A percentile compares a stretch with the other conserved stretches of the same genome.
Conservation (phyloP, 2,329 filamentous ascomycete species). For the Sarocladium oryzae region DNA sequence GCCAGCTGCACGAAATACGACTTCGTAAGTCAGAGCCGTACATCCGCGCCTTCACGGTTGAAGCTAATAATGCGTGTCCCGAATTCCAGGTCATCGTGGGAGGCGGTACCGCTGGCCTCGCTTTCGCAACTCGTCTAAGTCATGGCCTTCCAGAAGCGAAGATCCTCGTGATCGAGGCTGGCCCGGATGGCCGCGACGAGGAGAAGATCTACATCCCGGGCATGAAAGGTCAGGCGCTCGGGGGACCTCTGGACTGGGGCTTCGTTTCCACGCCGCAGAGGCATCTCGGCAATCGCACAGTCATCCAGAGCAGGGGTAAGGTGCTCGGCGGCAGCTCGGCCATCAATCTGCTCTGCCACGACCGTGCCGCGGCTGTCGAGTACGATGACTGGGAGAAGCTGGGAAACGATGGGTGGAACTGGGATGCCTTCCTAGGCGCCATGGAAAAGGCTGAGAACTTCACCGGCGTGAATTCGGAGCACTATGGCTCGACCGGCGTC, state of each 20-base stretch:
- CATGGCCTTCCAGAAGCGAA: slow-evolving; percentile 15
- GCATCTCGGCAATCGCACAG: not conserved
- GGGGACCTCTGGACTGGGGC: slow-evolving; percentile 8
- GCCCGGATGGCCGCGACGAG: not conserved
- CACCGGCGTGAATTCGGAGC: slow-evolving; percentile 12
- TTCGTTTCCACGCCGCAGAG: slow-evolving; percentile 7
- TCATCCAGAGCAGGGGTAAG: slow-evolving; percentile 15
- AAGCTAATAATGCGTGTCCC: no score
- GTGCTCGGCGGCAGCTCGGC: slow-evolving; percentile 22
- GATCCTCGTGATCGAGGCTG: slow-evolving; percentile 10
- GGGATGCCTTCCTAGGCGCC: slow-evolving; percentile 24
- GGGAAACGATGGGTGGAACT: slow-evolving; percentile 22
- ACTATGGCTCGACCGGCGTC: slow-evolving; percentile 7
- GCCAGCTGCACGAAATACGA: no score
- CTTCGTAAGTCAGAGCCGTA: no score
- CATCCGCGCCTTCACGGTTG: not conserved
- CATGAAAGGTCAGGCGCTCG: not conserved
- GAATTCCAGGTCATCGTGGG: slow-evolving; percentile 21
- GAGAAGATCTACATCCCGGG: slow-evolving; percentile 7
- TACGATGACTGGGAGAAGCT: not conserved
- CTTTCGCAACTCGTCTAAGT: slow-evolving; percentile 21
- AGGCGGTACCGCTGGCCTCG: slow-evolving; percentile 23
- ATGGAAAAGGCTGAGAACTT: slow-evolving; percentile 21
- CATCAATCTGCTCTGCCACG: slow-evolving; percentile 15
- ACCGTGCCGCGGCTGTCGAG: not conserved